These are phyloP conservation scores for Quercus tomentella DNA, from an alignment of 331 rosid genomes.

Conservation along the genomic window DNA sequence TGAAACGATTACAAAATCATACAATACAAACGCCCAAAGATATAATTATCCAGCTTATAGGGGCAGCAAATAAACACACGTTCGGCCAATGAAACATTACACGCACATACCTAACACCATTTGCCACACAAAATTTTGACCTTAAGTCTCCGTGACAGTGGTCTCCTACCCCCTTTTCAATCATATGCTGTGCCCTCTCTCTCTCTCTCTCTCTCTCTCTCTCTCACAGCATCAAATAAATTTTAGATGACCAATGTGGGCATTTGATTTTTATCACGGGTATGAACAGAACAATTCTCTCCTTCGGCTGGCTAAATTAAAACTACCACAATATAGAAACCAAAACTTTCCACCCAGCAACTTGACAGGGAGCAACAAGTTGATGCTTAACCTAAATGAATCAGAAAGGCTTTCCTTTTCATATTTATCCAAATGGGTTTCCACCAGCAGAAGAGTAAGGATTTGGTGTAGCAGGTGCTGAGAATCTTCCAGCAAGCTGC, in stretches of 20 bases:
- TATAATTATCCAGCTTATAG: slow-evolving; percentile 1
- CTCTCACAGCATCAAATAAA: slow-evolving; percentile 35
- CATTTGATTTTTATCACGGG: slow-evolving; percentile 26
- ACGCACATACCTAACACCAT: slow-evolving; percentile 29
- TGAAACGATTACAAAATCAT: slow-evolving; percentile 27
- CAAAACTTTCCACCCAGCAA: slow-evolving; percentile 46
- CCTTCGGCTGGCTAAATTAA: slow-evolving; percentile 22
- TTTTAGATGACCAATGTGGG: slow-evolving; percentile 47
- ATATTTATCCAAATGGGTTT: slow-evolving; percentile 81
- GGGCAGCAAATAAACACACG: slow-evolving; percentile 31
- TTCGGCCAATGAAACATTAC: slow-evolving; percentile 24
- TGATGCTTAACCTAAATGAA: slow-evolving; percentile 37
- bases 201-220: slow-evolving; percentile 2
- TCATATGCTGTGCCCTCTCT: background rate
- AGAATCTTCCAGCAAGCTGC: slow-evolving; percentile 48
- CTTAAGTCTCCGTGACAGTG: slow-evolving; percentile 8
- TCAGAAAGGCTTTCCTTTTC: slow-evolving; percentile 1
- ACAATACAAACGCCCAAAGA: slow-evolving; percentile 23
- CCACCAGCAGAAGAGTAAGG: slow-evolving; percentile 60
- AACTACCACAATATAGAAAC: slow-evolving; percentile 24
- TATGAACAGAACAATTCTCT: slow-evolving; percentile 25
- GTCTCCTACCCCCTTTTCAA: background rate
- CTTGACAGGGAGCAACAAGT: slow-evolving; percentile 42
- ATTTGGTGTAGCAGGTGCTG: slow-evolving; percentile 49
- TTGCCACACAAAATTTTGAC: slow-evolving; percentile 22